Conservation (phyloP, 192 early-diverging fungal genomes). For the Allomyces macrogynus region DNA sequence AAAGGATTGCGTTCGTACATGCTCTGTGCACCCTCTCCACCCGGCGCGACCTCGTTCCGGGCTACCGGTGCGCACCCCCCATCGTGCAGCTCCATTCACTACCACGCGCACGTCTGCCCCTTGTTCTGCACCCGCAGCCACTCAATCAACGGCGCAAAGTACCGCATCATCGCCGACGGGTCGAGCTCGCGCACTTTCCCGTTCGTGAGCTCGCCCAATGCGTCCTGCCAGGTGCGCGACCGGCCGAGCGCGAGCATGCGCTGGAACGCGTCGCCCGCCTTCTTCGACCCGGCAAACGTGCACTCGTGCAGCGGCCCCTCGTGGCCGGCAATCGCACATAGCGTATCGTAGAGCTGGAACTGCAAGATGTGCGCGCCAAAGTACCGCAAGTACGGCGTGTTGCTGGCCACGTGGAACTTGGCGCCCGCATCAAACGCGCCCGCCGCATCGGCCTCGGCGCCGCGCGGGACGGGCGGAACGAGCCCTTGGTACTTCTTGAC, state of each 20-base stretch:
- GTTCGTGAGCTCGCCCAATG: conserved; percentile 5
- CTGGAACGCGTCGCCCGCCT: conserved; percentile 9
- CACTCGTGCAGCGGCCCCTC: conserved; percentile 15
- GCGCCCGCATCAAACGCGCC: conserved; percentile 11
- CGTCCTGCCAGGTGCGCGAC: conserved; percentile 11
- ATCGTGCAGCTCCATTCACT: no score
- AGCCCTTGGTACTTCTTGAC: conserved; percentile 10
- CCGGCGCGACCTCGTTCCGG: no score
- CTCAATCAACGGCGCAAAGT: conserved; percentile 13
- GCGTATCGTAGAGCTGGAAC: conserved; percentile 11
- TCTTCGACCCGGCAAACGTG: conserved; percentile 13
- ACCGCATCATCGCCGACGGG: conserved; percentile 9
- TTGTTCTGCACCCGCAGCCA: conserved; percentile 8
- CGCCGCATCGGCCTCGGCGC: conserved; percentile 2
- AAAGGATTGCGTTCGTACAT: no score
- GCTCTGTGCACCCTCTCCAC: no score
- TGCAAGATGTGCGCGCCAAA: conserved; percentile 12
- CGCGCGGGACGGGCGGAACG: conserved; percentile 3
- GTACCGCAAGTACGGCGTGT: conserved; percentile 13
- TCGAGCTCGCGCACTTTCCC: conserved; percentile 10
- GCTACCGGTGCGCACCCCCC: no score
- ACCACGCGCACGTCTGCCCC: conserved; percentile 5
- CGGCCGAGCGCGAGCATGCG: conserved; percentile 11
- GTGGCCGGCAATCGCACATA: conserved; percentile 8
- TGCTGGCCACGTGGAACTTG: conserved; percentile 6